A percentile compares a stretch with the other conserved stretches of the same genome.
Conservation (phyloP, 441 rosid genomes). For the Bocquillonia castaneifolia region DNA sequence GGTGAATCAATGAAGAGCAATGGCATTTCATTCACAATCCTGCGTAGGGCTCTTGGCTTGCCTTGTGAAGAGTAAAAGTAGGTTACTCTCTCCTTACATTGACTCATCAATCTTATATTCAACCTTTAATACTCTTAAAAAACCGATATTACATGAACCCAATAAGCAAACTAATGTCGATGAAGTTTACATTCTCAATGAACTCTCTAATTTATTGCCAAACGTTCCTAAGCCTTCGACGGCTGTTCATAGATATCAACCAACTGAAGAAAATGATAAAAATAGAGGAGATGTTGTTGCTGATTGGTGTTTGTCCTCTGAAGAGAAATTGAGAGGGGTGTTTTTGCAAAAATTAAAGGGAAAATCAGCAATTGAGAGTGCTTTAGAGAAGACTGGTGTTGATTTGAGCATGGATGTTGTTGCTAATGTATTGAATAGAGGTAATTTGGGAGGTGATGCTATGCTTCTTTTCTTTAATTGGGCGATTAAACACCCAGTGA, state of each 20-base stretch:
- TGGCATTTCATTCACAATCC: too few species aligned
- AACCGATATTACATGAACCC: conserved; percentile 5
- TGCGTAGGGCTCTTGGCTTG: too few species aligned
- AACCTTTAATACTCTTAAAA: too few species aligned
- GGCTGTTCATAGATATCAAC: conserved; percentile 10
- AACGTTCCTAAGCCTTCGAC: conserved; percentile 24
- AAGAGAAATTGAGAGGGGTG: conserved; percentile 77
- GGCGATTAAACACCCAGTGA: conserved; percentile 57
- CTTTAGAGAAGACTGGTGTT: conserved; percentile 43
- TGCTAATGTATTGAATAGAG: conserved; percentile 54
- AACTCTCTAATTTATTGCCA: conserved; percentile 57
- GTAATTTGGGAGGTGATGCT: conserved; percentile 64
- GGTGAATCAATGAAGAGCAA: too few species aligned
- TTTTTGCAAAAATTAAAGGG: conserved; percentile 72
- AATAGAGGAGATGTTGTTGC: conserved; percentile 21
- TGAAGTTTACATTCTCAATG: conserved; percentile 47
- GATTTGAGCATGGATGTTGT: conserved; percentile 51
- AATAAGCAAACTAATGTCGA: conserved; percentile 23
- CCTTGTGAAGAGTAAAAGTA: too few species aligned
- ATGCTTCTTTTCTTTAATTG: conserved; percentile 68
- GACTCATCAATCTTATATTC: too few species aligned
- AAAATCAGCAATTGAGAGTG: conserved; percentile 41
- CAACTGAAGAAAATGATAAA: conserved; percentile 20
- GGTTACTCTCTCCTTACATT: too few species aligned
- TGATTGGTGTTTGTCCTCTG: conserved; percentile 58